Evolutionary conservation across 306 rosid genomes (phyloP).

Genomic region (Glycine soja): DNA sequence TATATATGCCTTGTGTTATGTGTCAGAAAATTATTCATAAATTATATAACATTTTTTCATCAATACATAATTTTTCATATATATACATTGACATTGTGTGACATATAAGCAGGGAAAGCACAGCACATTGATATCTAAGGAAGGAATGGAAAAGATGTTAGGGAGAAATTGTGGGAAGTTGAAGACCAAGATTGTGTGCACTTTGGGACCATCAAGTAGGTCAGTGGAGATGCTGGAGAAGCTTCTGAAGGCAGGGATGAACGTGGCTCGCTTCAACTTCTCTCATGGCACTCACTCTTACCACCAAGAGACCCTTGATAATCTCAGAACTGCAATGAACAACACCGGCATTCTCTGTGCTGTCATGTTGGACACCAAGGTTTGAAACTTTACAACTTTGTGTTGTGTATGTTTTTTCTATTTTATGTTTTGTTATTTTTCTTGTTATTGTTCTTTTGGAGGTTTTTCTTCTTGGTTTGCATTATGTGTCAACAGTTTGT

Average conservation of each 20-base stretch:
- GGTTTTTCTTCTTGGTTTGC: no score
- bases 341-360: constrained; percentile 56
- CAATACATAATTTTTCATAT: background rate
- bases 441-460: no score
- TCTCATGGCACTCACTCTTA: constrained; percentile 55
- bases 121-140: background rate
- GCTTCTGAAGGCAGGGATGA: constrained; percentile 45
- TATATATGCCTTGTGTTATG: background rate
- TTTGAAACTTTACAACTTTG: background rate
- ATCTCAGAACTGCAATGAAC: constrained; percentile 49
- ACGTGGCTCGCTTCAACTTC: constrained; percentile 61
- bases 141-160: constrained; percentile 11
- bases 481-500: no score
- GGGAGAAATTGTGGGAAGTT: background rate
- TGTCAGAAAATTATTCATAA: background rate
- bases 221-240: constrained; percentile 38
- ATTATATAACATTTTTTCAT: background rate
- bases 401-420: background rate
- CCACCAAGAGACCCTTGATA: constrained; percentile 57
- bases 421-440: background rate
- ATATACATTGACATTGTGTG: background rate
- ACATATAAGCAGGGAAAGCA: background rate
- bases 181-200: constrained; percentile 40
- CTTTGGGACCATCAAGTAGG: constrained; percentile 32
- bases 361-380: constrained; percentile 44